A percentile compares a stretch with the other conserved stretches of the same genome.
Evolutionary conservation across 192 early-diverging fungal species (phyloP).

Genomic region (Kappamyces sp.): DNA sequence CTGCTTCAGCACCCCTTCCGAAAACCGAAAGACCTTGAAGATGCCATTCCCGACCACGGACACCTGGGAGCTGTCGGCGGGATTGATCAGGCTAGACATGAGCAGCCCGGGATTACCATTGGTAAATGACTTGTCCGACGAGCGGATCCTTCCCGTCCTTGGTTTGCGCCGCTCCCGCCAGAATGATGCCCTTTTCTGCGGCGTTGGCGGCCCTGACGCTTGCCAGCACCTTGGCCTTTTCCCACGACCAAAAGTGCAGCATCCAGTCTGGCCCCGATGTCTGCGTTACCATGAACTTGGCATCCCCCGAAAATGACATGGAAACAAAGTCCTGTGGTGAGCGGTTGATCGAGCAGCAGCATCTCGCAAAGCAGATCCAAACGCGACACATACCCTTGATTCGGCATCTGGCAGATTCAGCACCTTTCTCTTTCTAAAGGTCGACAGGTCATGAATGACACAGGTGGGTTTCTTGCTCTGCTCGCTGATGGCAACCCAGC

Average conservation of each 20-base stretch:
- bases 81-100: conserved; percentile 37
- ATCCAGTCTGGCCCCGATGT: conserved; percentile 53
- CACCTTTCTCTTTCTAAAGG: conserved; percentile 46
- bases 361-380: not conserved
- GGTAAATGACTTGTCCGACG: conserved; percentile 26
- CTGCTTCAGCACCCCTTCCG: conserved; percentile 40
- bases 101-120: conserved; percentile 24
- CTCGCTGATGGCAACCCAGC: conserved; percentile 51
- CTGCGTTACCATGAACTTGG: conserved; percentile 52
- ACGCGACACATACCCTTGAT: conserved; percentile 34
- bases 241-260: conserved; percentile 56
- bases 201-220: conserved; percentile 28
- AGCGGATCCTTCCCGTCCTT: conserved; percentile 11
- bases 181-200: conserved; percentile 10
- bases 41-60: conserved; percentile 49
- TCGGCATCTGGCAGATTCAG: conserved; percentile 36
- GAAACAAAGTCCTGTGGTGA: conserved; percentile 43
- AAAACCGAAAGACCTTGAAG: conserved; percentile 48
- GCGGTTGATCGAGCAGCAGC: not conserved
- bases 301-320: conserved; percentile 51
- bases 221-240: conserved; percentile 52
- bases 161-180: too few species aligned
- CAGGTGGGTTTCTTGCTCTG: conserved; percentile 37
- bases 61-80: conserved; percentile 44
- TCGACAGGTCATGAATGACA: conserved; percentile 48